A percentile compares a stretch with the other conserved stretches of the same genome.
Conservation (phyloP, 2,329 filamentous ascomycete species). For the Metarhizium sp. region DNA sequence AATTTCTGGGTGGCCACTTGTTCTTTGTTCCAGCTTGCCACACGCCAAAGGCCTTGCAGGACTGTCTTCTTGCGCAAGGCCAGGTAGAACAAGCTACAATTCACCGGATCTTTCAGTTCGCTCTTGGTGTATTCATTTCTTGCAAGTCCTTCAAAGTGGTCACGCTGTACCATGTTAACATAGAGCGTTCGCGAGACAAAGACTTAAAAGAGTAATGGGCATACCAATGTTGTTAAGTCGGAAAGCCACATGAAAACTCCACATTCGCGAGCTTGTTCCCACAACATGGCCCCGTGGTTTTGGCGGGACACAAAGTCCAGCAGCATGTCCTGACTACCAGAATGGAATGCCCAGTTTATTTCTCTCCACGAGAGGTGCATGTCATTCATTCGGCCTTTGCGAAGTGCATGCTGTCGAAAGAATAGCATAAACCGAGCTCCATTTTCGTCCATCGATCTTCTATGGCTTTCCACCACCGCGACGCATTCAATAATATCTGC, state of each 20-base stretch:
- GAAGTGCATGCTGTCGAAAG: conserved; percentile 70
- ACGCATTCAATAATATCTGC: conserved; percentile 79
- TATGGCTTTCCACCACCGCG: conserved; percentile 75
- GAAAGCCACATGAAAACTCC: conserved; percentile 94
- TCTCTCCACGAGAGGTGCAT: conserved; percentile 66
- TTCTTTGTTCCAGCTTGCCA: conserved; percentile 83
- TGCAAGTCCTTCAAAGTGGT: conserved; percentile 83
- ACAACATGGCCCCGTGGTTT: conserved; percentile 69
- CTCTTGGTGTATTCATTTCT: conserved; percentile 87
- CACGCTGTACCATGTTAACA: conserved; percentile 19
- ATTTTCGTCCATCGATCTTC: conserved; percentile 83
- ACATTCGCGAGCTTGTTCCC: conserved; percentile 76
- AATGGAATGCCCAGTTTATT: conserved; percentile 80
- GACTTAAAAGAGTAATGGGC: conserved; percentile 17
- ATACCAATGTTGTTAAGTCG: conserved; percentile 65
- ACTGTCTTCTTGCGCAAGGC: conserved; percentile 86
- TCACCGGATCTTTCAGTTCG: conserved; percentile 79
- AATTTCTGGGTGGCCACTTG: conserved; percentile 71
- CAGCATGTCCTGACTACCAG: conserved; percentile 79
- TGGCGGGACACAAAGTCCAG: conserved; percentile 73
- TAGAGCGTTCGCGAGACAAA: neutral
- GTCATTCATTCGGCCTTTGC: conserved; percentile 54
- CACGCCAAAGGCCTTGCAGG: conserved; percentile 85
- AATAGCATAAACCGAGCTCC: conserved; percentile 81
- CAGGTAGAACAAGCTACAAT: conserved; percentile 86